phyloP scores from a whole-genome alignment of 1,284 basidiomycete genomes.

The Polyporus tsugae region DNA sequence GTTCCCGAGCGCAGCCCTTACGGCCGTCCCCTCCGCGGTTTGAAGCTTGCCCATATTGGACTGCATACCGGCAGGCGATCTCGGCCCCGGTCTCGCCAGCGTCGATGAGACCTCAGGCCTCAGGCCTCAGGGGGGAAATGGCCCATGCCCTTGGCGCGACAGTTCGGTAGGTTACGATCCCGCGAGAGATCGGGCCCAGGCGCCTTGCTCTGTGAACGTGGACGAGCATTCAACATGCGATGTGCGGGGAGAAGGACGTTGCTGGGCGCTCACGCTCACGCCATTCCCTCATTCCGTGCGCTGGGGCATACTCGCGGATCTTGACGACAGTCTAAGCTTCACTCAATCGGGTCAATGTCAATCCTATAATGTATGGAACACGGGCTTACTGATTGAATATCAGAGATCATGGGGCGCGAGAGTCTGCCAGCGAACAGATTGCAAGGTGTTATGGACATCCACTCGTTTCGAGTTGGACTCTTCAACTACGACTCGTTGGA shows the following conservation, averaged over 20 bases:
- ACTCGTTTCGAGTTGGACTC: not conserved
- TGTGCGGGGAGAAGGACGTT: not conserved
- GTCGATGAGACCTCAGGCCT: not conserved
- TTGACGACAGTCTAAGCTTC: not conserved
- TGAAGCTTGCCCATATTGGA: not conserved
- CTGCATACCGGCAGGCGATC: not conserved
- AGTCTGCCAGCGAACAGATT: no score
- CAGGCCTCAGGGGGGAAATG: no score
- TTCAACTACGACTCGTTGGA: not conserved
- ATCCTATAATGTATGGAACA: not conserved
- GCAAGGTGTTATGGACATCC: no score
- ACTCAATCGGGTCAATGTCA: not conserved
- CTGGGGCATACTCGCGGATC: not conserved
- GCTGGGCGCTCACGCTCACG: not conserved
- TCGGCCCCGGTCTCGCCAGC: conserved; percentile 2
- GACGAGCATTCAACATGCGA: not conserved
- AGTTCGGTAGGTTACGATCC: not conserved
- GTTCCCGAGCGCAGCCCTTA: not conserved
- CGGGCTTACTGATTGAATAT: not conserved
- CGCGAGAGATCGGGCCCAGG: not conserved
- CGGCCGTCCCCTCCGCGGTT: not conserved
- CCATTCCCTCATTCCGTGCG: not conserved
- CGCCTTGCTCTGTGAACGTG: not conserved
- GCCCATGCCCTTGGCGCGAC: no score
- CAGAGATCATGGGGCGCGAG: not conserved